Evolutionary conservation across 2,329 filamentous ascomycete species (phyloP).

Genomic region (Ceratocystis ficicola): DNA sequence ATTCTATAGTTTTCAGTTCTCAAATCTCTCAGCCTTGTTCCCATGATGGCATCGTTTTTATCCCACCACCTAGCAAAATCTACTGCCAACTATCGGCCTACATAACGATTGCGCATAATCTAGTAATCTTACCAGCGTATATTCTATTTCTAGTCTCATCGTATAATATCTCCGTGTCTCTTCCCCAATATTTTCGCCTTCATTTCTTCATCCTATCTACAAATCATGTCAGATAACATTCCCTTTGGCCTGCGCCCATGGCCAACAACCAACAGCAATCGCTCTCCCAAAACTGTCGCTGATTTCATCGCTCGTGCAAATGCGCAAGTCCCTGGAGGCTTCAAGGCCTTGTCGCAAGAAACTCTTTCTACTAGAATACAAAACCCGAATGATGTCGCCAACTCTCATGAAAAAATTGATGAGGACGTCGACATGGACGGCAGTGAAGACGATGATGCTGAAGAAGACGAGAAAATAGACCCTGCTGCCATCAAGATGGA

Average conservation of each 20-base stretch:
- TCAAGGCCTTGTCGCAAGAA: conserved; percentile 66
- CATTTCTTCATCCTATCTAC: no score
- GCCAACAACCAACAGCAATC: conserved; percentile 39
- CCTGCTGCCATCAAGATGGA: conserved; percentile 43
- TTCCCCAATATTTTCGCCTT: no score
- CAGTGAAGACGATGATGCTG: conserved; percentile 28
- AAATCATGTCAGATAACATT: conserved; percentile 16
- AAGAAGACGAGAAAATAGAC: conserved; percentile 33
- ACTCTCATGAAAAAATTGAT: conserved; percentile 29
- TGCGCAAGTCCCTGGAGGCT: conserved; percentile 58
- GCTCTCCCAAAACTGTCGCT: conserved; percentile 49
- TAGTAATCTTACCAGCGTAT: background rate
- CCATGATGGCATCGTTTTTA: background rate
- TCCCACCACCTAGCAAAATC: no score
- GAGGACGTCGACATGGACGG: conserved; percentile 38
- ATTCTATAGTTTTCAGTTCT: background rate
- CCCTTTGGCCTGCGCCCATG: conserved; percentile 23
- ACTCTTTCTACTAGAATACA: conserved; percentile 49
- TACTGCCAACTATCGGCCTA: no score
- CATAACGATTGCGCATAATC: background rate
- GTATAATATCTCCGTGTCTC: no score
- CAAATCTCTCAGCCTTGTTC: background rate
- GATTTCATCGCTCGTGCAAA: conserved; percentile 72
- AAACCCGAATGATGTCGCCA: conserved; percentile 27
- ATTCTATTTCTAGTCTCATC: no score